Evolutionary conservation across 345 rosid species (phyloP), one percentile per base, ranked within the genome.

Genomic region (Melaleuca quinquenervia): DNA sequence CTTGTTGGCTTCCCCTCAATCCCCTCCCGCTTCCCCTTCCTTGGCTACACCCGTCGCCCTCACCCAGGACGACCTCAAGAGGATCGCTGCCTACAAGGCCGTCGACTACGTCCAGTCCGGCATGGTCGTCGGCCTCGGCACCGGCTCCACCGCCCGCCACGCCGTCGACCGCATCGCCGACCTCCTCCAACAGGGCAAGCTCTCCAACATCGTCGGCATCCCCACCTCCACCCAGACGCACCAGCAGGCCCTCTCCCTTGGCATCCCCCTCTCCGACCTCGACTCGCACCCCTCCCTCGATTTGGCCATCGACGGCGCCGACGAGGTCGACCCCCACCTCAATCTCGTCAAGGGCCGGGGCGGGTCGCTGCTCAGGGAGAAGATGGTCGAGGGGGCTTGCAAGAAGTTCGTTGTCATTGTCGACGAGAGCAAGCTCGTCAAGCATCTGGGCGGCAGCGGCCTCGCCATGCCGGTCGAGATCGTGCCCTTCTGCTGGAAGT

Each of bases 71-170:
- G 95, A 95, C 45, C 96, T 96, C 62, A 96, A 96, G 87, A 91
- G 91, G 56, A 92, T 93, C 75, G 96, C 98, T 16, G 98, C 99
- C 50, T 94, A 93, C 92, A 95, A 95, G 85, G 99, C 99, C 49
- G 99, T 96, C 8, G 98, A 96, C 83, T 96, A 89, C 86, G 98
- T 97, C 36, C 88, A 93, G 86, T 97, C 99, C 76, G 99, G 99
- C n/a, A 97, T 97, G 99, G 98, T 97, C 82, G 89, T 96, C 26
- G 99, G 98, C 50, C 95, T 97, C 50, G 99, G 98, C 18, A 97
- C 99, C 11, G 98, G 99, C 82, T 97, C 99, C 88, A 97, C 99
- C 15, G 99, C 99, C 84, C 93, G 90, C 53, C 98, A 96, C 92
- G 98, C 98, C 86, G 95, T 97, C n/a, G 96, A 93, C 85, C 94